Conservation (phyloP, 352 stramenopile genomes). For the Phytophthora quininea region DNA sequence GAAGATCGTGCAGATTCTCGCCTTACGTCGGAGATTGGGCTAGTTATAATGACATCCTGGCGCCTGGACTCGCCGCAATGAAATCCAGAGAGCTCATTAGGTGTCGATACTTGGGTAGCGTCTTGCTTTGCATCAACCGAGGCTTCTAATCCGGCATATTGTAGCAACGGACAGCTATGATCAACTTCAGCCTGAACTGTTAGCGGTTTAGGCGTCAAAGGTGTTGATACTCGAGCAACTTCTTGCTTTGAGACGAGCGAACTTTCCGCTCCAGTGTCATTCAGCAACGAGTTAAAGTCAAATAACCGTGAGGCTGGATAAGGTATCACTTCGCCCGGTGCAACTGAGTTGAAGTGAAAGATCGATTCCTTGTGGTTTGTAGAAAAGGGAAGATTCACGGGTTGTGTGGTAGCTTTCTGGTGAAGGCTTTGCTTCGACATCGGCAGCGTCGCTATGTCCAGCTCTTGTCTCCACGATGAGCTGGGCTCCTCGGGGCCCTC, state of each 20-base stretch:
- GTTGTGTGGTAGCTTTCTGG: neutral
- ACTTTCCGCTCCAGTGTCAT: slow-evolving; percentile 14
- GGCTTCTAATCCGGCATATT: no score
- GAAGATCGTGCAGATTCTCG: no score
- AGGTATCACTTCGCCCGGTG: neutral
- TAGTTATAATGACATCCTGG: no score
- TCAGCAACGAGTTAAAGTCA: slow-evolving; percentile 63
- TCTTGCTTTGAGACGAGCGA: neutral
- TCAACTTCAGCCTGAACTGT: no score
- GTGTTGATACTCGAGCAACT: neutral
- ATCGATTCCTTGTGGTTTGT: slow-evolving; percentile 23
- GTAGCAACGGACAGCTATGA: no score
- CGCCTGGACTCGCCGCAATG: no score
- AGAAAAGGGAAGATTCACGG: neutral
- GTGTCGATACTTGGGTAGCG: neutral
- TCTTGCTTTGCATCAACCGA: neutral
- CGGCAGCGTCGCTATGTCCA: neutral
- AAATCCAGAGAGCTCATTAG: no score
- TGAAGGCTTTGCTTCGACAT: neutral
- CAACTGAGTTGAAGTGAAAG: slow-evolving; percentile 33
- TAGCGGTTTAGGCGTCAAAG: no score
- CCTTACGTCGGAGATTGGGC: no score
- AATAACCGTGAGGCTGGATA: slow-evolving; percentile 30
- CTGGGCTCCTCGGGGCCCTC: slow-evolving; percentile 21
- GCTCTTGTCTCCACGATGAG: slow-evolving; percentile 26